Conservation (phyloP, 495 filamentous ascomycete species). For the Delitschia confertaspora region DNA sequence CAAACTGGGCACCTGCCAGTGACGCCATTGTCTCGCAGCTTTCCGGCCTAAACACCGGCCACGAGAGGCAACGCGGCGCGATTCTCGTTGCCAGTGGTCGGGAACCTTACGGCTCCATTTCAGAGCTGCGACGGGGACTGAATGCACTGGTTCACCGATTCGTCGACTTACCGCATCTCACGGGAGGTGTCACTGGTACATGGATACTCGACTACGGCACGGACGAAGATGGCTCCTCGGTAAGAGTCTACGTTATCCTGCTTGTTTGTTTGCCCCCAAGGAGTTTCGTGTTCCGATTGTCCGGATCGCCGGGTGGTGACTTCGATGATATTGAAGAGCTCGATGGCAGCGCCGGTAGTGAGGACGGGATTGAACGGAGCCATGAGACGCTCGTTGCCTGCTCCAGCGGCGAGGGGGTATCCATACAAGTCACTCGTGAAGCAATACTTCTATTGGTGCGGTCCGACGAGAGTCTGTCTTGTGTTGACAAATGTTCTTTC, state of each 20-base stretch:
- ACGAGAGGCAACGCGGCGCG: conserved; percentile 10
- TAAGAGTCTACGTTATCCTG: conserved; percentile 4
- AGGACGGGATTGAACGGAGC: conserved; percentile 17
- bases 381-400: conserved; percentile 27
- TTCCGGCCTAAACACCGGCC: conserved; percentile 5
- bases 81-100: conserved; percentile 32
- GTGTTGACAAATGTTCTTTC: neutral
- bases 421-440: conserved; percentile 29
- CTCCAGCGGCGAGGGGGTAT: neutral
- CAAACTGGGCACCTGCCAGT: conserved; percentile 75
- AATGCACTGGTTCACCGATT: conserved; percentile 20
- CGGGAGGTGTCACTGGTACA: conserved; percentile 21
- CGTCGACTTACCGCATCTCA: conserved; percentile 1
- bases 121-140: conserved; percentile 30
- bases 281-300: conserved; percentile 9
- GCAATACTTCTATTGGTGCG: conserved; percentile 9
- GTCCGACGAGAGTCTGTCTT: no score
- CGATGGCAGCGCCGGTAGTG: conserved; percentile 4
- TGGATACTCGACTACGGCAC: conserved; percentile 25
- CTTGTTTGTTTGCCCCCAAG: conserved; percentile 12
- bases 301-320: neutral
- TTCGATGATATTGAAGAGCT: conserved; percentile 6
- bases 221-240: neutral
- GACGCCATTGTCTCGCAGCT: conserved; percentile 49
- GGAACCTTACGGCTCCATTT: conserved; percentile 30